Conservation (phyloP, 2,329 filamentous ascomycete genomes). For the Zelopaecilomyces penicillatus region DNA sequence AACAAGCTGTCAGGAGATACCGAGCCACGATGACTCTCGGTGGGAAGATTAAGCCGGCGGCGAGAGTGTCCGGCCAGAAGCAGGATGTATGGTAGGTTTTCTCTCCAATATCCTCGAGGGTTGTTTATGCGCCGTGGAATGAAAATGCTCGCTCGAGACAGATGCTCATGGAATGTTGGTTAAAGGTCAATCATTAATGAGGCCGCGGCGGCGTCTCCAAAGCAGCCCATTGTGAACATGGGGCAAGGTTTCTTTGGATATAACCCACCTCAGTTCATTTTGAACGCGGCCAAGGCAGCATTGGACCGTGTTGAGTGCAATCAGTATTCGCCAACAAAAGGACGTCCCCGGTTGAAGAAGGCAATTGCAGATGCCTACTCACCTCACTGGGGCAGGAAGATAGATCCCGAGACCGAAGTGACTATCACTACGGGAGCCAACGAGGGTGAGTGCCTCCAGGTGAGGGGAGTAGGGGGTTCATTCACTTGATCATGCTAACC, state of each 20-base stretch:
- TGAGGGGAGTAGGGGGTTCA: not conserved
- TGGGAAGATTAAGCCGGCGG: slow-evolving; percentile 41
- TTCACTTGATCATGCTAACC: not conserved
- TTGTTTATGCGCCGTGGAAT: not conserved
- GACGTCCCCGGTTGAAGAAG: slow-evolving; percentile 82
- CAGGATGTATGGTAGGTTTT: slow-evolving; percentile 44
- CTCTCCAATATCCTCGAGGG: too few relatives aligned
- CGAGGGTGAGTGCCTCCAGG: slow-evolving; percentile 39
- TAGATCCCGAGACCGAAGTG: slow-evolving; percentile 87
- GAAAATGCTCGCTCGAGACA: not conserved
- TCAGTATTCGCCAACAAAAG: slow-evolving; percentile 95
- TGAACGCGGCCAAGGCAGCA: slow-evolving; percentile 84
- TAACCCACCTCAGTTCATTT: slow-evolving; percentile 84
- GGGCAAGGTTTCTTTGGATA: slow-evolving; percentile 76
- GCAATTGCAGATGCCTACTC: slow-evolving; percentile 90
- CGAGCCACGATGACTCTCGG: slow-evolving; percentile 32
- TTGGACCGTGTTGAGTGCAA: slow-evolving; percentile 93
- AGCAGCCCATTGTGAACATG: slow-evolving; percentile 57
- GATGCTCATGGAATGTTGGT: too few relatives aligned
- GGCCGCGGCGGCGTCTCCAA: slow-evolving; percentile 53
- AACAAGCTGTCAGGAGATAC: slow-evolving; percentile 1
- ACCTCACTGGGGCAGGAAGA: slow-evolving; percentile 70
- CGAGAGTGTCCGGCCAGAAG: slow-evolving; percentile 39
- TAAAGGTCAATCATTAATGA: slow-evolving; percentile 58
- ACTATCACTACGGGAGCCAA: slow-evolving; percentile 91